These are phyloP conservation scores for Posidonia australis DNA, from an alignment of 106 monocot species.

Conservation along the genomic window DNA sequence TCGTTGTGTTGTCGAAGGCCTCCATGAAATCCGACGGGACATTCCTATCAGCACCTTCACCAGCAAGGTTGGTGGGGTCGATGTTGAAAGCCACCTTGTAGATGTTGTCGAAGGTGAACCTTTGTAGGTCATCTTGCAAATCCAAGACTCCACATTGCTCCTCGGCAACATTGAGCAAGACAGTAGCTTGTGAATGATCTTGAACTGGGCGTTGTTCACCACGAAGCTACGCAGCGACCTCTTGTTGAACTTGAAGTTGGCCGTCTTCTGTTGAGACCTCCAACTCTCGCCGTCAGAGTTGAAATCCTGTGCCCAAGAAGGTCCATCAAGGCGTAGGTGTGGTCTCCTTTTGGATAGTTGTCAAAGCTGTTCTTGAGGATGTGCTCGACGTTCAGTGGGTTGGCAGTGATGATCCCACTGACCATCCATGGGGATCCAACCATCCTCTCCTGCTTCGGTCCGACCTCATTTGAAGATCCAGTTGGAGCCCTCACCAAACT, in stretches of 20 bases:
- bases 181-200: slow-evolving; percentile 1
- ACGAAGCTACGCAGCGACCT: slow-evolving; percentile 17
- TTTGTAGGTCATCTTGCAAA: slow-evolving; percentile 29
- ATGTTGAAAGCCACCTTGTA: slow-evolving; percentile 42
- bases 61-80: slow-evolving; percentile 27
- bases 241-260: slow-evolving; percentile 23
- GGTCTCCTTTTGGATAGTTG: slow-evolving; percentile 12
- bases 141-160: slow-evolving; percentile 6
- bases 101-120: slow-evolving; percentile 47
- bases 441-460: too few relatives aligned
- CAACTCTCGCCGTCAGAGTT: slow-evolving; percentile 15
- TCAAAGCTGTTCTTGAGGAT: slow-evolving; percentile 15
- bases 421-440: too few relatives aligned
- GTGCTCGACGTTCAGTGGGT: slow-evolving; percentile 17
- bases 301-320: slow-evolving; percentile 18
- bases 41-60: too few relatives aligned
- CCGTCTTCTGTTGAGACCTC: slow-evolving; percentile 11
- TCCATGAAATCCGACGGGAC: too few relatives aligned
- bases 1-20: too few relatives aligned
- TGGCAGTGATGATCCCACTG: slow-evolving; percentile 16
- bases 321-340: slow-evolving; percentile 1
- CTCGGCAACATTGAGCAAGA: slow-evolving; percentile 2
- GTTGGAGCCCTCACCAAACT: too few relatives aligned
- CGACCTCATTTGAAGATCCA: too few relatives aligned
- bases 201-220: neutral